Evolutionary conservation across 768 basidiomycete species (phyloP).

Genomic region (Tricholomella constricta): DNA sequence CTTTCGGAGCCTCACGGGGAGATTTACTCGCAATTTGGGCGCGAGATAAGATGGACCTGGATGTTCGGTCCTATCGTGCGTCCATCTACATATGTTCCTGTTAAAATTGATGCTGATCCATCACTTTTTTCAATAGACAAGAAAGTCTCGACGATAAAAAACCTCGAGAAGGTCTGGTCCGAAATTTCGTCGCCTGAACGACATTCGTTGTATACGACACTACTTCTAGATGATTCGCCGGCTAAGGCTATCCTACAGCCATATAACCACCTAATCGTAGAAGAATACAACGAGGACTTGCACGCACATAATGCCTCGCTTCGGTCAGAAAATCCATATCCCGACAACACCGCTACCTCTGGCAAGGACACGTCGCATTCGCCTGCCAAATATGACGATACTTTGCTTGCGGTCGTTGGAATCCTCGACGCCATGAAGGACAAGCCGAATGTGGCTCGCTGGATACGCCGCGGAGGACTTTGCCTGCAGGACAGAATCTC

Average conservation of each 20-base stretch:
- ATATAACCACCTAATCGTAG: slow-evolving; percentile 74
- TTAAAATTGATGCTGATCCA: not conserved
- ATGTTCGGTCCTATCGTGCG: too few species aligned
- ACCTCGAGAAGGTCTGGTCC: not conserved
- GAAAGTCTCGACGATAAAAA: not conserved
- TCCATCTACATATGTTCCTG: not conserved
- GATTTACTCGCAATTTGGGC: slow-evolving; percentile 70
- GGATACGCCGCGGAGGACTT: slow-evolving; percentile 59
- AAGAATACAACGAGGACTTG: slow-evolving; percentile 53
- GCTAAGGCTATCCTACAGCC: slow-evolving; percentile 63
- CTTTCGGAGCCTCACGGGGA: slow-evolving; percentile 46
- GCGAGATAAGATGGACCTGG: slow-evolving; percentile 68
- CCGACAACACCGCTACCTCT: too few species aligned
- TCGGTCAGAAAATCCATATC: not conserved
- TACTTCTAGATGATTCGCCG: slow-evolving; percentile 53
- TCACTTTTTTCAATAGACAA: not conserved
- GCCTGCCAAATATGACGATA: slow-evolving; percentile 49
- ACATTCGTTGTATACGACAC: slow-evolving; percentile 43
- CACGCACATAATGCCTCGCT: slow-evolving; percentile 2
- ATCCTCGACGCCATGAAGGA: slow-evolving; percentile 57
- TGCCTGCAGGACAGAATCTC: not conserved
- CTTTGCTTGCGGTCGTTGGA: slow-evolving; percentile 66
- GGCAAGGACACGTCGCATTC: too few species aligned
- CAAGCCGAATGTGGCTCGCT: slow-evolving; percentile 64
- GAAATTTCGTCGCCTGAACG: not conserved